These are phyloP conservation scores for Backusella luteola DNA, from an alignment of 192 early-diverging fungal genomes.

Conservation along the genomic window DNA sequence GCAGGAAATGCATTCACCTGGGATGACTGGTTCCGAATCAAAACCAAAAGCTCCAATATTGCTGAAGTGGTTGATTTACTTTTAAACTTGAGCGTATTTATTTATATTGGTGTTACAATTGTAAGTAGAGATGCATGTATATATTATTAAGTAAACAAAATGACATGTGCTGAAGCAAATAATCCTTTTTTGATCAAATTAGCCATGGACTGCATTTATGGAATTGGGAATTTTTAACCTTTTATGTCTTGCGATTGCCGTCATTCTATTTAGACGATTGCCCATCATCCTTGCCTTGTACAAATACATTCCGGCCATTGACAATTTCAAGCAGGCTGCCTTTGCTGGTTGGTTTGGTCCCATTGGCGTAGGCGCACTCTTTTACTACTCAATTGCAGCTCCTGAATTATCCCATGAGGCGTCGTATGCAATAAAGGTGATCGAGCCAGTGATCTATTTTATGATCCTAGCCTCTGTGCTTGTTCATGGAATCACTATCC, in stretches of 20 bases:
- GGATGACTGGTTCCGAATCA: constrained; percentile 90
- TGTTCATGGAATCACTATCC: constrained; percentile 79
- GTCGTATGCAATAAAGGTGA: constrained; percentile 24
- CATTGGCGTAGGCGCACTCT: constrained; percentile 62
- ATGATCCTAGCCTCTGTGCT: constrained; percentile 74
- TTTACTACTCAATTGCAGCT: constrained; percentile 39
- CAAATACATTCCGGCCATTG: constrained; percentile 63
- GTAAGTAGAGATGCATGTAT: not conserved
- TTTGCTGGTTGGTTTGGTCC: constrained; percentile 93
- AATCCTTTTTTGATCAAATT: not conserved
- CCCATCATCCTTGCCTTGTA: constrained; percentile 63
- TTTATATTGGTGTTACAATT: constrained; percentile 77
- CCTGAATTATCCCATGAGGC: constrained; percentile 7
- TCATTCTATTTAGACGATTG: constrained; percentile 73
- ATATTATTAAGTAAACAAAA: not conserved
- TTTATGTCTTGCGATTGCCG: constrained; percentile 47
- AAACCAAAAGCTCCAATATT: constrained; percentile 70
- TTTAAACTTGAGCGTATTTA: constrained; percentile 81
- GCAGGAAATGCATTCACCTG: constrained; percentile 80
- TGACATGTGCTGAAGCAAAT: not conserved
- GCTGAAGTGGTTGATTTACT: constrained; percentile 63
- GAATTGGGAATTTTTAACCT: constrained; percentile 64
- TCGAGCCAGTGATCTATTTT: constrained; percentile 62
- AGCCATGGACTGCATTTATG: constrained; percentile 68
- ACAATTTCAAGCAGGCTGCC: constrained; percentile 63